Evolutionary conservation across 139 green algal genomes (phyloP).

Genomic region (Desmodesmus armatus): DNA sequence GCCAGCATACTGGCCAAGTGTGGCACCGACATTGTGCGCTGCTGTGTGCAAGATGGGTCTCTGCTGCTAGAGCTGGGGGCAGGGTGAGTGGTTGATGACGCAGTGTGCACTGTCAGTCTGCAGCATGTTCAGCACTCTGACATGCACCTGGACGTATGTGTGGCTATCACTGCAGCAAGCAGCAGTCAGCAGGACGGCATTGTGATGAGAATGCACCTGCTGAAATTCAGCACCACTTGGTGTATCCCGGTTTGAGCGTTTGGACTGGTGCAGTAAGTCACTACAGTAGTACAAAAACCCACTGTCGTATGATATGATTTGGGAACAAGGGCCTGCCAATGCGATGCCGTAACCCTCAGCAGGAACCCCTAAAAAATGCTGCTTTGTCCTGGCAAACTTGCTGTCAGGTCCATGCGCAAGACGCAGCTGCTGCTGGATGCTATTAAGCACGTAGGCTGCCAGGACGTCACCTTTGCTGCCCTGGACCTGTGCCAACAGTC

Average conservation of each 20-base stretch:
- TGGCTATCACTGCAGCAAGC: too few species aligned
- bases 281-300: too few species aligned
- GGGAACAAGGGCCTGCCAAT: too few species aligned
- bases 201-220: not conserved
- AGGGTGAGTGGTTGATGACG: conserved; percentile 6
- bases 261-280: too few species aligned
- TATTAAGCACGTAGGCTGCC: not conserved
- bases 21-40: not conserved
- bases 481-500: conserved; percentile 22
- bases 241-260: too few species aligned
- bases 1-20: conserved; percentile 3
- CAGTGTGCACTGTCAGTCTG: not conserved
- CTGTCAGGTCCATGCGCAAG: conserved; percentile 42
- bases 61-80: conserved; percentile 18
- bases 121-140: not conserved
- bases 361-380: too few species aligned
- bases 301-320: too few species aligned
- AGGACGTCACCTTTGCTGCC: conserved; percentile 2
- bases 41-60: not conserved
- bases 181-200: too few species aligned
- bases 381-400: too few species aligned
- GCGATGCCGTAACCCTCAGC: too few species aligned
- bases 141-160: not conserved
- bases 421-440: conserved; percentile 35
- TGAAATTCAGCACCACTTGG: not conserved